These are phyloP conservation scores for Penicillium paneum DNA, from an alignment of 2,329 filamentous ascomycete genomes.

Conservation along the genomic window DNA sequence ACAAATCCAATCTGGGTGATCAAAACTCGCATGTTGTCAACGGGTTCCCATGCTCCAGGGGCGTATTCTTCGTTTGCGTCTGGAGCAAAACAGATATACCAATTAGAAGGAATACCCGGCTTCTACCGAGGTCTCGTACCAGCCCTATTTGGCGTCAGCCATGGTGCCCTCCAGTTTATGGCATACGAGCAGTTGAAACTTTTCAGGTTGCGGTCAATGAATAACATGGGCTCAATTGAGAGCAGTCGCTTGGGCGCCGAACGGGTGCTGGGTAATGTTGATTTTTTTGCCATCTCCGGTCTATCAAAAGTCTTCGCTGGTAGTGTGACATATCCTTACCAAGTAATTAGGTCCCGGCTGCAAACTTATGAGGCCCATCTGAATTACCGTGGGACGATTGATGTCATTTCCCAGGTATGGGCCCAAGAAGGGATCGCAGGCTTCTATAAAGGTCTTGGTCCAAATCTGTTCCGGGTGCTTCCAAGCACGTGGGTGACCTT, in stretches of 20 bases:
- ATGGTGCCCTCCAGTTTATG: slow-evolving; percentile 93
- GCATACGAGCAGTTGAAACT: slow-evolving; percentile 78
- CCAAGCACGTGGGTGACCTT: slow-evolving; percentile 97
- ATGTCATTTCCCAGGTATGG: slow-evolving; percentile 73
- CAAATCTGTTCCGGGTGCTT: slow-evolving; percentile 84
- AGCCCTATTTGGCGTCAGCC: slow-evolving; percentile 79
- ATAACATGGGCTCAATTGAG: slow-evolving; percentile 26
- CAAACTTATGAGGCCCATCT: slow-evolving; percentile 82
- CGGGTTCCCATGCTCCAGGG: slow-evolving; percentile 67
- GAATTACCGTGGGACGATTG: slow-evolving; percentile 68
- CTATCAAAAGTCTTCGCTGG: slow-evolving; percentile 83
- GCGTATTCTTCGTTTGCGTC: slow-evolving; percentile 77
- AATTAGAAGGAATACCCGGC: slow-evolving; percentile 69
- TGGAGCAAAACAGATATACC: slow-evolving; percentile 65
- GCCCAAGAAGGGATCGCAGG: slow-evolving; percentile 72
- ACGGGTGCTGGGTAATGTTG: slow-evolving; percentile 61
- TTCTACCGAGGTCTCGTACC: slow-evolving; percentile 87
- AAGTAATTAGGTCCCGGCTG: slow-evolving; percentile 81
- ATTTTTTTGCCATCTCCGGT: slow-evolving; percentile 77
- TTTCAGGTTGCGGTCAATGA: slow-evolving; percentile 50
- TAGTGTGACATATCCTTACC: slow-evolving; percentile 90
- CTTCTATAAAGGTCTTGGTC: slow-evolving; percentile 88
- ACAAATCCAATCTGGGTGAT: slow-evolving; percentile 98
- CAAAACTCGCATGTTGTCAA: slow-evolving; percentile 94
- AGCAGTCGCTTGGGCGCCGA: slow-evolving; percentile 19